A percentile compares a stretch with the other conserved stretches of the same genome.
Conservation (phyloP, 805 yeast species). For the Candida tibetensis region DNA sequence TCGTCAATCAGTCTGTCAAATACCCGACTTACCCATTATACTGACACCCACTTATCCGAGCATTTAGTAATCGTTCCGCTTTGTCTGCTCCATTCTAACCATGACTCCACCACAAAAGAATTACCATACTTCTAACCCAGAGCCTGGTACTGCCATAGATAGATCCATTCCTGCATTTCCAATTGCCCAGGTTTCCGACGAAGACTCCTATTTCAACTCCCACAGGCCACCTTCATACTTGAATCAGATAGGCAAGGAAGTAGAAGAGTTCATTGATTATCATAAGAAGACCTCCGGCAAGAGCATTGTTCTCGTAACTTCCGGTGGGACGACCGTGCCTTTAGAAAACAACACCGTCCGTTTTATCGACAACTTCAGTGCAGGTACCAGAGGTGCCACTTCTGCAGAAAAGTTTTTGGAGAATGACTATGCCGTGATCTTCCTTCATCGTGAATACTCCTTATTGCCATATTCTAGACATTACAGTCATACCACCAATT, state of each 20-base stretch:
- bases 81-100: too few species aligned
- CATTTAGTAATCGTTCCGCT: too few species aligned
- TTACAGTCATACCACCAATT: slow-evolving; percentile 77
- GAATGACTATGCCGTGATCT: slow-evolving; percentile 86
- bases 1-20: too few species aligned
- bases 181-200: slow-evolving; percentile 69
- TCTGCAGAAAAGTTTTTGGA: slow-evolving; percentile 89
- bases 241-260: slow-evolving; percentile 54
- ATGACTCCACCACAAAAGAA: background rate
- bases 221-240: slow-evolving; percentile 77
- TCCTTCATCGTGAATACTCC: slow-evolving; percentile 88
- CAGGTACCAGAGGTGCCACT: slow-evolving; percentile 97
- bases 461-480: slow-evolving; percentile 90
- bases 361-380: slow-evolving; percentile 93
- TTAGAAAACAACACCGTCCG: slow-evolving; percentile 94
- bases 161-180: slow-evolving; percentile 73
- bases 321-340: slow-evolving; percentile 98
- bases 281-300: slow-evolving; percentile 45
- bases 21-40: too few species aligned
- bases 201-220: slow-evolving; percentile 68
- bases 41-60: too few species aligned
- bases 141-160: slow-evolving; percentile 72
- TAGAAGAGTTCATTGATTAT: slow-evolving; percentile 56
- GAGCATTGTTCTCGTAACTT: slow-evolving; percentile 77
- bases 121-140: slow-evolving; percentile 65